A percentile compares a stretch with the other conserved stretches of the same genome.
Evolutionary conservation across 2,329 filamentous ascomycete genomes (phyloP).

Genomic region (Fusarium continuum): DNA sequence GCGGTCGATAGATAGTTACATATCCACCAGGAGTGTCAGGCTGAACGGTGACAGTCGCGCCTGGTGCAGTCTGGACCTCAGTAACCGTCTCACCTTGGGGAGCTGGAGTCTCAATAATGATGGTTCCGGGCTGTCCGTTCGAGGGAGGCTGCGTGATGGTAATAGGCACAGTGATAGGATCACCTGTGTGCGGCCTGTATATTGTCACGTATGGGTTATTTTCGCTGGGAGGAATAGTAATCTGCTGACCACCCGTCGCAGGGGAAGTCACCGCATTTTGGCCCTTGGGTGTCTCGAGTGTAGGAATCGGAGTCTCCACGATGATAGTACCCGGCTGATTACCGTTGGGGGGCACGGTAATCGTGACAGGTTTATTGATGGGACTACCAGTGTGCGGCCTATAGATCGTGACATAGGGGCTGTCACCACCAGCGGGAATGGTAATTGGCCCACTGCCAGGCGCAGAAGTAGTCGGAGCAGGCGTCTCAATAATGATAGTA

Average conservation of each 20-base stretch:
- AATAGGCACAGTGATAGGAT: constrained; percentile 27
- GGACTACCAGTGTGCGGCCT: constrained; percentile 17
- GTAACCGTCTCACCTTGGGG: constrained; percentile 6
- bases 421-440: constrained; percentile 14
- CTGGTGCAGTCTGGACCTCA: not conserved
- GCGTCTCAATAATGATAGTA: constrained; percentile 28
- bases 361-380: constrained; percentile 11
- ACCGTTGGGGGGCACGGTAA: constrained; percentile 11
- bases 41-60: constrained; percentile 16
- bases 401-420: constrained; percentile 23
- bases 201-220: constrained; percentile 29
- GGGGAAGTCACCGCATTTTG: constrained; percentile 15
- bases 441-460: constrained; percentile 22
- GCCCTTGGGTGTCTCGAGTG: constrained; percentile 18
- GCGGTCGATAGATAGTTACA: constrained; percentile 23
- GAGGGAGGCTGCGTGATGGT: constrained; percentile 27
- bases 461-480: constrained; percentile 8
- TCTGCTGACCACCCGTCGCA: constrained; percentile 1
- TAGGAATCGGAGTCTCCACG: constrained; percentile 24
- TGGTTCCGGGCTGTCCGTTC: constrained; percentile 28
- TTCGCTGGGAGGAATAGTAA: constrained; percentile 28
- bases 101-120: constrained; percentile 28
- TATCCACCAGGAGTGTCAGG: constrained; percentile 10
- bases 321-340: constrained; percentile 22
- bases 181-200: constrained; percentile 22